phyloP scores from a whole-genome alignment of 805 yeast genomes.

The Danielia reshetovae region DNA sequence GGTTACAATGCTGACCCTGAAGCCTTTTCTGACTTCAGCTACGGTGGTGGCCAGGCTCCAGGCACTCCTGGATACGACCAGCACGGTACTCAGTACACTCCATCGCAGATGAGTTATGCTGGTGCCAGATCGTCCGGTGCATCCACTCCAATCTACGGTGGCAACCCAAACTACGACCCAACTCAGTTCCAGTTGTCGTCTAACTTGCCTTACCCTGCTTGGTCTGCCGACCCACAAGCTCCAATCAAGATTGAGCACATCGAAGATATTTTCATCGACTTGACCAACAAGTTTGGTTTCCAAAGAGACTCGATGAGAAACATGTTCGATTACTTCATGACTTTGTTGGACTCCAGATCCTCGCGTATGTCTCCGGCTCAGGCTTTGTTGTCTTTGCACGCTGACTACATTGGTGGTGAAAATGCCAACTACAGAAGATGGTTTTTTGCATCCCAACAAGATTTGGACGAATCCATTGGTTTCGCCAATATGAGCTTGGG shows the following conservation, averaged over 20 bases:
- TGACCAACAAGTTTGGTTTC: constrained; percentile 81
- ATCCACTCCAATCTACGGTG: constrained; percentile 88
- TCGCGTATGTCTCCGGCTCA: constrained; percentile 89
- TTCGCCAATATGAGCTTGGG: constrained; percentile 78
- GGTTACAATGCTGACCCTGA: constrained; percentile 50
- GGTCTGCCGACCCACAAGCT: constrained; percentile 94
- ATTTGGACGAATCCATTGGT: constrained; percentile 80
- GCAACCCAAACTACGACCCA: constrained; percentile 52
- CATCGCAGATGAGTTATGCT: constrained; percentile 84
- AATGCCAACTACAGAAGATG: constrained; percentile 81
- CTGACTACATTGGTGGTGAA: constrained; percentile 87
- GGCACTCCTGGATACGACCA: constrained; percentile 70
- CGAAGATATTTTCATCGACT: constrained; percentile 81
- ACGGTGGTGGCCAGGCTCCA: constrained; percentile 46
- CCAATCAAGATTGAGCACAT: constrained; percentile 81
- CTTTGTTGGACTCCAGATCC: constrained; percentile 74
- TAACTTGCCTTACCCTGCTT: constrained; percentile 97
- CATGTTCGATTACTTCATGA: constrained; percentile 85
- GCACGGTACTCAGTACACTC: constrained; percentile 70
- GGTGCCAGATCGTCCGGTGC: constrained; percentile 85
- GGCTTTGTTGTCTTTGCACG: constrained; percentile 76
- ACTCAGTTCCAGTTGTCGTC: constrained; percentile 61
- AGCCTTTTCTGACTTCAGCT: constrained; percentile 64
- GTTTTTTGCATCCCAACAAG: constrained; percentile 87
- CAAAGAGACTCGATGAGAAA: constrained; percentile 93